phyloP scores from a whole-genome alignment of 768 basidiomycete species.

The Termitomyces sp. region DNA sequence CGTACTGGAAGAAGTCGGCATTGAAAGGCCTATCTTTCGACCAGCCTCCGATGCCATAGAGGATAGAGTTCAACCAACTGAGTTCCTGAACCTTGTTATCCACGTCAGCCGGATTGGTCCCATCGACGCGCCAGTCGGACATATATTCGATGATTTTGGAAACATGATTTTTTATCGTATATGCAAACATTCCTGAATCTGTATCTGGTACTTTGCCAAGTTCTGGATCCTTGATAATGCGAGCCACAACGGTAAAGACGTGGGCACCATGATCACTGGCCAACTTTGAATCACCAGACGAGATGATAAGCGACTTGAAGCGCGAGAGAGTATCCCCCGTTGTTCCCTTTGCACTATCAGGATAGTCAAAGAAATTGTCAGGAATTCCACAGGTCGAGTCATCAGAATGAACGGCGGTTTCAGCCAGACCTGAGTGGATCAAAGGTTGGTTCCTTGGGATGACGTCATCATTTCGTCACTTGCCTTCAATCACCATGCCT shows the following conservation, averaged over 20 bases:
- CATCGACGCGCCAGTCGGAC: slow-evolving; percentile 14
- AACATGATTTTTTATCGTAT: slow-evolving; percentile 10
- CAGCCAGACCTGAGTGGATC: slow-evolving; percentile 46
- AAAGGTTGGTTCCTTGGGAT: neutral
- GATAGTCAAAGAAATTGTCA: slow-evolving; percentile 11
- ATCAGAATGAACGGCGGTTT: slow-evolving; percentile 42
- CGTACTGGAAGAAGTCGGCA: slow-evolving; percentile 20
- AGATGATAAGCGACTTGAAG: slow-evolving; percentile 10
- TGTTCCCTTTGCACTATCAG: neutral
- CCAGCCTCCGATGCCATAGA: slow-evolving; percentile 18
- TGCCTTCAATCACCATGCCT: slow-evolving; percentile 62
- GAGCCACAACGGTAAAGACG: slow-evolving; percentile 14
- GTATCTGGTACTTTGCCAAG: slow-evolving; percentile 10
- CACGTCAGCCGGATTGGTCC: slow-evolving; percentile 8
- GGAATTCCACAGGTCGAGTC: slow-evolving; percentile 20
- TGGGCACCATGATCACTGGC: slow-evolving; percentile 4
- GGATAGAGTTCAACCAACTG: slow-evolving; percentile 15
- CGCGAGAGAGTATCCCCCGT: slow-evolving; percentile 8
- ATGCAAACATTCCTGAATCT: slow-evolving; percentile 4
- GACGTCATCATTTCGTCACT: slow-evolving; percentile 4
- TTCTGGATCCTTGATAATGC: slow-evolving; percentile 15
- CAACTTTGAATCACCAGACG: neutral
- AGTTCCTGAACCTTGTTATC: slow-evolving; percentile 15
- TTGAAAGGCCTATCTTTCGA: slow-evolving; percentile 11
- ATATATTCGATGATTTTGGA: slow-evolving; percentile 7